Conservation (phyloP, 176 grass and related monocot genomes). For the Avena insularis region DNA sequence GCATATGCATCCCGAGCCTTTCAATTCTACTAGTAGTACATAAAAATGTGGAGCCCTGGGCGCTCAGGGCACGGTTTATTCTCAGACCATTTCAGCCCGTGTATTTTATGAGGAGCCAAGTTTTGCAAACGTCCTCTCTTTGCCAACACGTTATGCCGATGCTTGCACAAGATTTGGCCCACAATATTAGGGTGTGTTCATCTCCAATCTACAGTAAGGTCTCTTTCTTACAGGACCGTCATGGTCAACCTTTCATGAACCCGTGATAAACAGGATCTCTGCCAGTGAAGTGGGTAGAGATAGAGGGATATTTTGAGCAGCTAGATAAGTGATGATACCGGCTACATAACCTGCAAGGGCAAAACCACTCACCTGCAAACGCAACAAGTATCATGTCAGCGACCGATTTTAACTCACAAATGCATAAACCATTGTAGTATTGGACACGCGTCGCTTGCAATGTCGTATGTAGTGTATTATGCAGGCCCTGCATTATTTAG, state of each 20-base stretch:
- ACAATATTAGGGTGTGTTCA: background rate
- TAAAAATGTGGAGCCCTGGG: background rate
- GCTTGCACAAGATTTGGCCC: conserved; percentile 11
- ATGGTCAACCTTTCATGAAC: conserved; percentile 49
- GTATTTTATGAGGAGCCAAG: background rate
- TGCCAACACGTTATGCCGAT: background rate
- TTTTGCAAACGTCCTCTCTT: background rate
- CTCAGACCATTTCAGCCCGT: background rate
- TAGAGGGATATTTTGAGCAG: conserved; percentile 59
- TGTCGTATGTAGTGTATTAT: background rate
- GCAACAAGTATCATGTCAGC: conserved; percentile 26
- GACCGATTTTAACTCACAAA: background rate
- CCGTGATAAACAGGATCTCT: conserved; percentile 76
- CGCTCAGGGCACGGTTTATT: background rate
- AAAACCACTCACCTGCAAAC: conserved; percentile 87
- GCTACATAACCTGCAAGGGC: conserved; percentile 95
- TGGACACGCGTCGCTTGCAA: background rate
- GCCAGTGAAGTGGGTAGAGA: conserved; percentile 70
- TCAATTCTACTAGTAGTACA: too few species aligned
- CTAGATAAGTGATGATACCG: conserved; percentile 81
- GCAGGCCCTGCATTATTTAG: background rate
- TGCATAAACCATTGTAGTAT: background rate
- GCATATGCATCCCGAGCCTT: too few species aligned
- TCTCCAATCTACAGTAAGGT: background rate
- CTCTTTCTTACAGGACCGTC: conserved; percentile 33